phyloP scores from a whole-genome alignment of 805 yeast species.

The Yamadazyma sp. region DNA sequence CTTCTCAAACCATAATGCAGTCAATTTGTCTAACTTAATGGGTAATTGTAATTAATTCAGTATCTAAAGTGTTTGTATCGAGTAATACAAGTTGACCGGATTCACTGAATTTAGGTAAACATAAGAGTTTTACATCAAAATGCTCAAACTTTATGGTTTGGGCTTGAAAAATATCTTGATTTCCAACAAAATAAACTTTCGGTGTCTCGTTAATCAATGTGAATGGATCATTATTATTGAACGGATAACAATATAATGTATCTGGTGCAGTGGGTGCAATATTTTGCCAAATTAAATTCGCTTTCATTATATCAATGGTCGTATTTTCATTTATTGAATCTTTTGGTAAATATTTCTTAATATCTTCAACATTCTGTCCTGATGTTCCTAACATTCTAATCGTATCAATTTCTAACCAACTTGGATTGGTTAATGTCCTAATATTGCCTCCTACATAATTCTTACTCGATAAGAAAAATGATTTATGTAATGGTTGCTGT shows the following conservation, averaged over 20 bases:
- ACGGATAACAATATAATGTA: conserved; percentile 89
- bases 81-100: conserved; percentile 49
- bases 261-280: conserved; percentile 95
- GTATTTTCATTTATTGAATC: conserved; percentile 37
- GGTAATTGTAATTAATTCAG: conserved; percentile 49
- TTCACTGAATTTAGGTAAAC: conserved; percentile 66
- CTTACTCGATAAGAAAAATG: conserved; percentile 55
- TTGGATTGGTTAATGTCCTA: conserved; percentile 56
- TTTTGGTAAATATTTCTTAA: conserved; percentile 56
- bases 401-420: conserved; percentile 56
- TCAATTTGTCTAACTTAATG: no score
- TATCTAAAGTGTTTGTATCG: conserved; percentile 29
- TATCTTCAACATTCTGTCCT: conserved; percentile 83
- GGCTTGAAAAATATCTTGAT: conserved; percentile 63
- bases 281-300: conserved; percentile 79
- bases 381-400: conserved; percentile 65
- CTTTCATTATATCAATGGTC: conserved; percentile 48
- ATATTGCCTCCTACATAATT: conserved; percentile 36
- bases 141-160: conserved; percentile 22
- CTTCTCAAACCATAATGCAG: no score
- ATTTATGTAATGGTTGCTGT: conserved; percentile 83
- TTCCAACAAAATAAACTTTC: conserved; percentile 83
- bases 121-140: conserved; percentile 47
- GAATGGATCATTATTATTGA: conserved; percentile 74
- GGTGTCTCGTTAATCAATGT: conserved; percentile 69